Conservation (phyloP, 345 rosid species). For the Eucalyptus pauciflora region DNA sequence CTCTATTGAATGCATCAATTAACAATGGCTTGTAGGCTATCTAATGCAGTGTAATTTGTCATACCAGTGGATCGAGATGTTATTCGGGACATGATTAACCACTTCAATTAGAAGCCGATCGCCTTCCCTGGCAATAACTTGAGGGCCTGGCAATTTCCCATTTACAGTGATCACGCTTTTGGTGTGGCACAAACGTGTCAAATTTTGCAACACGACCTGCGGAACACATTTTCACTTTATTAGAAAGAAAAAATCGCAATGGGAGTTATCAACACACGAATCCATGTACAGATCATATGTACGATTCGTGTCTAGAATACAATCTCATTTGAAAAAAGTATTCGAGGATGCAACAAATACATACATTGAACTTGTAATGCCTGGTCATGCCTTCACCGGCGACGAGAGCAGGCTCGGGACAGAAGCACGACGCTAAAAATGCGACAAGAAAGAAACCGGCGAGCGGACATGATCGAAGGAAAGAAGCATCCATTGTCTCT, state of each 20-base stretch:
- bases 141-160: constrained; percentile 47
- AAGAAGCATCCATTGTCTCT: neutral
- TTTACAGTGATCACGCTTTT: constrained; percentile 46
- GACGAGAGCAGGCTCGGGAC: constrained; percentile 18
- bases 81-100: constrained; percentile 34
- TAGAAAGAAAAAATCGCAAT: neutral
- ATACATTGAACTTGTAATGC: constrained; percentile 65
- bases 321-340: neutral
- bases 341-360: neutral
- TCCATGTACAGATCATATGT: neutral
- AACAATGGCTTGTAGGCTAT: neutral
- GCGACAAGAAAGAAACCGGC: neutral
- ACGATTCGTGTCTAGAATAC: neutral
- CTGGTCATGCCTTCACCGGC: constrained; percentile 34
- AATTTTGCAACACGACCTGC: constrained; percentile 28
- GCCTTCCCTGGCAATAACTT: constrained; percentile 42
- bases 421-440: neutral
- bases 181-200: constrained; percentile 33
- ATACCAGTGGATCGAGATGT: constrained; percentile 49
- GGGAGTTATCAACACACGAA: neutral
- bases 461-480: neutral
- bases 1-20: neutral
- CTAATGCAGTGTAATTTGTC: neutral
- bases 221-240: neutral
- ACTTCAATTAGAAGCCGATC: constrained; percentile 45